These are phyloP conservation scores for Rhodotorula graminis DNA, from an alignment of 768 basidiomycete species.

Conservation along the genomic window DNA sequence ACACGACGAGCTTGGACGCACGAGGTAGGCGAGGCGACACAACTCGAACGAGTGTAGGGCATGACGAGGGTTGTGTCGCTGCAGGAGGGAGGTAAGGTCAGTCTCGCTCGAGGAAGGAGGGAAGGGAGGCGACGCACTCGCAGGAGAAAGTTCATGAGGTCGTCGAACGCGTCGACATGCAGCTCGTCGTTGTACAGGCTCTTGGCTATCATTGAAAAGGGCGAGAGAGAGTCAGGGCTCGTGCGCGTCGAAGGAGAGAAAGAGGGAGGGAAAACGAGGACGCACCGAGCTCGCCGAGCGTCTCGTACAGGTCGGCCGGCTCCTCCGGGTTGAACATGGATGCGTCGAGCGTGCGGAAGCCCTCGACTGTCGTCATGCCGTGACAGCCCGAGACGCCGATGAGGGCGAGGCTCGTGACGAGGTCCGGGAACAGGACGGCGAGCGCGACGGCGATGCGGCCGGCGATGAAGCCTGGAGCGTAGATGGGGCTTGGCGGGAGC, in stretches of 20 bases:
- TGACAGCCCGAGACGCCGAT: not conserved
- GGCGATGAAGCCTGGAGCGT: conserved; percentile 1
- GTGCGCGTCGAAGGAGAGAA: not conserved
- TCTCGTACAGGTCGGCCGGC: not conserved
- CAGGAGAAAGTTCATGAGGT: not conserved
- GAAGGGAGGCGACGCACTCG: not conserved
- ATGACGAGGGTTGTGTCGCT: not conserved
- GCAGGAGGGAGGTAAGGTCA: not conserved
- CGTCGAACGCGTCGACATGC: not conserved
- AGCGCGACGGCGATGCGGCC: conserved; percentile 7
- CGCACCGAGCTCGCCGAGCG: conserved; percentile 1
- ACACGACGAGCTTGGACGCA: not conserved
- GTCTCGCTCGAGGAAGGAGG: not conserved
- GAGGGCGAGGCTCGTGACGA: not conserved
- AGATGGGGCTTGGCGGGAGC: not conserved
- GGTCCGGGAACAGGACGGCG: not conserved
- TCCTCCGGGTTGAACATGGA: conserved; percentile 1
- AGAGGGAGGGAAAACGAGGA: not conserved
- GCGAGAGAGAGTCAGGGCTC: too few species aligned
- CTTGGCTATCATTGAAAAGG: not conserved
- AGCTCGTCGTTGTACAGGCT: not conserved
- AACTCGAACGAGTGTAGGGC: not conserved
- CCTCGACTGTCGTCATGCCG: not conserved
- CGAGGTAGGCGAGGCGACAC: not conserved
- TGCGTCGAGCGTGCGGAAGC: not conserved